Percentiles rank a stretch among this genome's conserved stretches.
Conservation (phyloP, 2,329 filamentous ascomycete species). For the Trichocomaceae sp. region DNA sequence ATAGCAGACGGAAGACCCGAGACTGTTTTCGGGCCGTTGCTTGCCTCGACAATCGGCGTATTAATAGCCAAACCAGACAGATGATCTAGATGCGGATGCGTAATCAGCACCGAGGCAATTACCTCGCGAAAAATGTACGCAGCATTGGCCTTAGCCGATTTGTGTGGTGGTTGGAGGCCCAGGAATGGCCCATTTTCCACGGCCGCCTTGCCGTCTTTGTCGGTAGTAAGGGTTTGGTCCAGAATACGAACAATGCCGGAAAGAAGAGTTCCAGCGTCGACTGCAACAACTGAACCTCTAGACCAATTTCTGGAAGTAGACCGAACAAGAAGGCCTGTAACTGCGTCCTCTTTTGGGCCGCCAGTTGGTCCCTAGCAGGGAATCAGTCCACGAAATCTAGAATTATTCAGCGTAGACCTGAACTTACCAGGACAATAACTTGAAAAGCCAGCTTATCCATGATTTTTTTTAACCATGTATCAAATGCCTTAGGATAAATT, state of each 20-base stretch:
- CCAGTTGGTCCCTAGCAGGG: slow-evolving; percentile 67
- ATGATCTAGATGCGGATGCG: slow-evolving; percentile 95
- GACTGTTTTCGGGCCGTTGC: slow-evolving; percentile 71
- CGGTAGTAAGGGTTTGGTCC: slow-evolving; percentile 36
- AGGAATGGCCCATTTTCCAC: slow-evolving; percentile 65
- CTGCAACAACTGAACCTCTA: slow-evolving; percentile 76
- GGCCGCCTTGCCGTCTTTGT: slow-evolving; percentile 22
- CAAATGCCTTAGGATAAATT: background rate
- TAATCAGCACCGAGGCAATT: slow-evolving; percentile 84
- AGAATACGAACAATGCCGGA: slow-evolving; percentile 77
- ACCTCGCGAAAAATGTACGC: slow-evolving; percentile 70
- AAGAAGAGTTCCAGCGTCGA: slow-evolving; percentile 88
- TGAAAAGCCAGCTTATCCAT: slow-evolving; percentile 51
- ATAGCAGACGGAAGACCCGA: slow-evolving; percentile 86
- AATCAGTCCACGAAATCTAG: slow-evolving; percentile 5
- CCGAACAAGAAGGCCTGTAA: slow-evolving; percentile 81
- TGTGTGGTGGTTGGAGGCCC: slow-evolving; percentile 64
- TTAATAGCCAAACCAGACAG: slow-evolving; percentile 88
- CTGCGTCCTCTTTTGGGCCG: slow-evolving; percentile 82
- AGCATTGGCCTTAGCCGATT: slow-evolving; percentile 68
- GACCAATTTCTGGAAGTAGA: slow-evolving; percentile 73
- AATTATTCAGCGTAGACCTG: slow-evolving; percentile 2
- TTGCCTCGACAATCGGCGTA: slow-evolving; percentile 75
- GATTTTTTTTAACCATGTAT: too few relatives aligned
- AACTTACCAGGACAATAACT: slow-evolving; percentile 67